phyloP scores from a whole-genome alignment of 345 rosid species.

The Linum tenue region DNA sequence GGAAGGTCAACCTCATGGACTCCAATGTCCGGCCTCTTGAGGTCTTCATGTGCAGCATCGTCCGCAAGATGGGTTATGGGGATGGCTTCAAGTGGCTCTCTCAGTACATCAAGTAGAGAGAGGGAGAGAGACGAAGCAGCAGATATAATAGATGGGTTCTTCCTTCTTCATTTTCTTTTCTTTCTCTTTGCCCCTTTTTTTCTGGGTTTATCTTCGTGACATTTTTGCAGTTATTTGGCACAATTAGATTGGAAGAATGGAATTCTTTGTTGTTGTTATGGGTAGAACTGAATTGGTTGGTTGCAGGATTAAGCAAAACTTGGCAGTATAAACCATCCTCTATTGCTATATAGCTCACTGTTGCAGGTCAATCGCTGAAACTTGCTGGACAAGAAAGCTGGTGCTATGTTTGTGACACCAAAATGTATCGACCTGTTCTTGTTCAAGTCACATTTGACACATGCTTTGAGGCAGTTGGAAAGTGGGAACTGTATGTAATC shows the following conservation, averaged over 20 bases:
- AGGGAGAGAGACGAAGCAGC: neutral
- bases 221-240: conserved; percentile 15
- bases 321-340: too few relatives aligned
- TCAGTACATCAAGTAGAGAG: conserved; percentile 52
- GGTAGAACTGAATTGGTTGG: neutral
- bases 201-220: conserved; percentile 3
- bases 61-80: conserved; percentile 57
- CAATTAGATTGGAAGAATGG: conserved; percentile 13
- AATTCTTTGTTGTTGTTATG: conserved; percentile 13
- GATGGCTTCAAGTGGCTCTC: conserved; percentile 63
- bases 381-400: too few relatives aligned
- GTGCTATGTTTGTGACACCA: too few relatives aligned
- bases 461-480: too few relatives aligned
- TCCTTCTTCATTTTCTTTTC: neutral
- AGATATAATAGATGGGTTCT: neutral
- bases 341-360: too few relatives aligned
- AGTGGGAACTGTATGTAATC: too few relatives aligned
- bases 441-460: too few relatives aligned
- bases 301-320: neutral
- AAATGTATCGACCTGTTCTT: too few relatives aligned
- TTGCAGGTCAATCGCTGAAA: too few relatives aligned
- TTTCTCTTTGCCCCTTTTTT: conserved; percentile 10
- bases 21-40: conserved; percentile 40
- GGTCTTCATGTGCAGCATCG: conserved; percentile 58
- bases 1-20: conserved; percentile 34